Percentiles rank a stretch among this genome's conserved stretches.
Evolutionary conservation across 2,329 filamentous ascomycete genomes (phyloP).

Genomic region (Stagonosporopsis cucurbitacearum): DNA sequence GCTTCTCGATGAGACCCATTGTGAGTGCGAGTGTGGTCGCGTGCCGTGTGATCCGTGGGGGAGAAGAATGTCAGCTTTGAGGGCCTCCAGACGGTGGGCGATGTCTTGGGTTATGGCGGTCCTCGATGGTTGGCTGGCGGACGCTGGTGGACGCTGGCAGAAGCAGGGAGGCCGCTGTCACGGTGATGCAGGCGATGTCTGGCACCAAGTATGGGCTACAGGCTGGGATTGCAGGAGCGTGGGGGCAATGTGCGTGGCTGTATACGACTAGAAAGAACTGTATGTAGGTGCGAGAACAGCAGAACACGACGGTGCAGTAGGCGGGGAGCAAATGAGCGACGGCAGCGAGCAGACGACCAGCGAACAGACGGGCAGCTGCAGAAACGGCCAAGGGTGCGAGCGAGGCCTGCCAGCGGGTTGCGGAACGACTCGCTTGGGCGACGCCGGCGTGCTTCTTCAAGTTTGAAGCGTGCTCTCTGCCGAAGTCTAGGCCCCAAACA

Average conservation of each 20-base stretch:
- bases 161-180: conserved; percentile 29
- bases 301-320: conserved; percentile 14
- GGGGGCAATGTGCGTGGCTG: conserved; percentile 6
- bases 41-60: conserved; percentile 18
- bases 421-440: conserved; percentile 19
- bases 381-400: conserved; percentile 12
- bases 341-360: conserved; percentile 5
- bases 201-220: conserved; percentile 11
- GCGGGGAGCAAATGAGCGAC: conserved; percentile 14
- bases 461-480: conserved; percentile 20
- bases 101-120: conserved; percentile 28
- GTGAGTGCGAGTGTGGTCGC: conserved; percentile 23
- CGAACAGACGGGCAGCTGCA: conserved; percentile 7
- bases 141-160: conserved; percentile 5
- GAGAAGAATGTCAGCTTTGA: conserved; percentile 13
- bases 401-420: conserved; percentile 7
- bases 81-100: conserved; percentile 17
- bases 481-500: conserved; percentile 26
- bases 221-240: conserved; percentile 1
- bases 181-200: conserved; percentile 32
- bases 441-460: conserved; percentile 28
- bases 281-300: conserved; percentile 13
- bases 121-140: conserved; percentile 6
- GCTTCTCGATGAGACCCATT: conserved; percentile 50
- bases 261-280: background rate